Conservation (phyloP, 164 flowering plant species). For the Macadamia integrifolia region DNA sequence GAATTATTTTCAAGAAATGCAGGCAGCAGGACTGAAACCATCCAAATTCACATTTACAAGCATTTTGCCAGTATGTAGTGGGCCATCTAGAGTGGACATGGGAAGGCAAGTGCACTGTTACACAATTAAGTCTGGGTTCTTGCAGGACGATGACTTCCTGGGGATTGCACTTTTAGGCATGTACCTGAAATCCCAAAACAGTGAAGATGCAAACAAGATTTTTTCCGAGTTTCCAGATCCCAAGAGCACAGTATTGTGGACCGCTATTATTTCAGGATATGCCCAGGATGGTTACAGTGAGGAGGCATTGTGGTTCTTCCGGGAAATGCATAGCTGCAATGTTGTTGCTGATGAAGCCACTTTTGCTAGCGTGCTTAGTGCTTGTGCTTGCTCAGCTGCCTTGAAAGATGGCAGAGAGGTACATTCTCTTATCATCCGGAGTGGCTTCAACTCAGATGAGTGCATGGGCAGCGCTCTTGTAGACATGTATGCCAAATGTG, state of each 20-base stretch:
- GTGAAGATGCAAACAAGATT: conserved; percentile 45
- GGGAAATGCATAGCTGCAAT: conserved; percentile 49
- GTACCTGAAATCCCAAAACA: conserved; percentile 46
- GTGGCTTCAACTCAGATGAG: conserved; percentile 59
- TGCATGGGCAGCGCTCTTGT: conserved; percentile 62
- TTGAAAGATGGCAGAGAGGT: conserved; percentile 51
- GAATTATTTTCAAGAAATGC: conserved; percentile 40
- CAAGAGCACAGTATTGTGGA: conserved; percentile 63
- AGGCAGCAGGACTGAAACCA: conserved; percentile 45
- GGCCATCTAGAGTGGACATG: conserved; percentile 24
- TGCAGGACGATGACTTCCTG: conserved; percentile 42
- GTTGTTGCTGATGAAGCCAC: conserved; percentile 78
- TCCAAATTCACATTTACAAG: conserved; percentile 69
- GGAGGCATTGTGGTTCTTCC: conserved; percentile 52
- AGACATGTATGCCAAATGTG: conserved; percentile 96
- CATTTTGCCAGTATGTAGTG: conserved; percentile 57
- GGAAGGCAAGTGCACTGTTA: conserved; percentile 71
- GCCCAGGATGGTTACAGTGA: conserved; percentile 46
- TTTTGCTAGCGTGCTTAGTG: conserved; percentile 66
- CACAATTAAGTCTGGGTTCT: conserved; percentile 47
- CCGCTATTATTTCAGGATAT: conserved; percentile 73
- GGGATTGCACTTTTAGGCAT: conserved; percentile 64
- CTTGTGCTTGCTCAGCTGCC: conserved; percentile 61
- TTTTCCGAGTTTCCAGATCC: conserved; percentile 56
- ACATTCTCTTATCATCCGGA: conserved; percentile 57